phyloP scores from a whole-genome alignment of 768 basidiomycete genomes.

The Podaxis sp. region DNA sequence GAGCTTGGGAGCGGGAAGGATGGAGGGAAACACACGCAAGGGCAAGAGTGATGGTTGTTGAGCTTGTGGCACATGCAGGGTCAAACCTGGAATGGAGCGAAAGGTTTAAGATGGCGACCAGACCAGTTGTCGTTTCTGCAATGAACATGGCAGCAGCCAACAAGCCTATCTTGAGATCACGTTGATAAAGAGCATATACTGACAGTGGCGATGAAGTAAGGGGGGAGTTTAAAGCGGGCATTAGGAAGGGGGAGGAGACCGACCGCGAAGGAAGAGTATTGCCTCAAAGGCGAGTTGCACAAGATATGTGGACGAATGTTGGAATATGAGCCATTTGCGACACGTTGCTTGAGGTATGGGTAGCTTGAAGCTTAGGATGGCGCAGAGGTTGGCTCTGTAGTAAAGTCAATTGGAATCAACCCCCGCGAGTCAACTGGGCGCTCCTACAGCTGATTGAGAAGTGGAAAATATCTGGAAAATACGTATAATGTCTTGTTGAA shows the following conservation, averaged over 20 bases:
- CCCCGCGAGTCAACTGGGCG: neutral
- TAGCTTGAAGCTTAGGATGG: neutral
- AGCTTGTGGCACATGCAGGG: neutral
- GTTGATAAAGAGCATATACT: neutral
- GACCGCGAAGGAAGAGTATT: neutral
- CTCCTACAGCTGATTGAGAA: neutral
- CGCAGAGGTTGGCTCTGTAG: neutral
- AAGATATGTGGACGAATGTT: neutral
- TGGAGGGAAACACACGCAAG: neutral
- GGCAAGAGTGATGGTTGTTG: neutral
- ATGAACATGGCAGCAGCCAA: neutral
- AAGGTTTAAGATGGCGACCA: neutral
- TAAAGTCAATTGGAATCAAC: neutral
- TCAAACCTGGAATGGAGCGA: neutral
- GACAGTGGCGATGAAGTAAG: neutral
- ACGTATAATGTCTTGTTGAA: neutral
- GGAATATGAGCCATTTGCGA: neutral
- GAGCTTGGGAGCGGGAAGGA: neutral
- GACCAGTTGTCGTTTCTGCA: neutral
- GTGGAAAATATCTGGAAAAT: neutral
- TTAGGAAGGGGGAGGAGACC: neutral
- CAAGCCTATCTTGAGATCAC: neutral
- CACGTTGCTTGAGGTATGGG: neutral
- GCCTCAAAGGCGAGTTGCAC: neutral
- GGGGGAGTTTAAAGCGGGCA: neutral